Percentiles rank a stretch among this genome's conserved stretches.
phyloP scores from a whole-genome alignment of 805 yeast species.

The Ogataea degrootiae region DNA sequence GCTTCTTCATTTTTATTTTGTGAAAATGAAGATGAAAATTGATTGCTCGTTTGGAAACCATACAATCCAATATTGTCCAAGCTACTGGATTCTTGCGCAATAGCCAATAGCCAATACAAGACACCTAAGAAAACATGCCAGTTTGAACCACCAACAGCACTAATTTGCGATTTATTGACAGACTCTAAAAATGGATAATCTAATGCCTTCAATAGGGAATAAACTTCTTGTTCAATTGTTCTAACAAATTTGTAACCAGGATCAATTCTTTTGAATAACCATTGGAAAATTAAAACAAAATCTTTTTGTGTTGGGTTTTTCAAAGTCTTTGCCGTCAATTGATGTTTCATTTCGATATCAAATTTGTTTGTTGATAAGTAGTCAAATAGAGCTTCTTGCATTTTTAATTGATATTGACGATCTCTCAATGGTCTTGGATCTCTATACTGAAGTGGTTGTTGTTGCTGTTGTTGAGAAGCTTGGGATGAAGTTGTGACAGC shows the following conservation, averaged over 20 bases:
- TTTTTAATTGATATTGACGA: conserved; percentile 55
- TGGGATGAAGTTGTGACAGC: conserved; percentile 12
- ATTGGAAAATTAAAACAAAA: conserved; percentile 72
- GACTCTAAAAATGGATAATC: conserved; percentile 79
- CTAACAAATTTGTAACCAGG: conserved; percentile 70
- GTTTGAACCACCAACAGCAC: conserved; percentile 86
- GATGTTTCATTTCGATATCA: conserved; percentile 70
- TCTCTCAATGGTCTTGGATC: conserved; percentile 83
- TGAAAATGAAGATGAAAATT: conserved; percentile 6
- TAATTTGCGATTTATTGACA: conserved; percentile 76
- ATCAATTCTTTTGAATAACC: conserved; percentile 71
- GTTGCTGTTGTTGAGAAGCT: neutral
- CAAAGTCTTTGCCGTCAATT: conserved; percentile 59
- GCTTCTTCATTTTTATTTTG: conserved; percentile 16
- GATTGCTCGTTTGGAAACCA: conserved; percentile 15
- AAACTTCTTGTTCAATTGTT: conserved; percentile 72
- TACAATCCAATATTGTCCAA: conserved; percentile 32
- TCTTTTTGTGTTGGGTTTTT: conserved; percentile 84
- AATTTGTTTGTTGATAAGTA: conserved; percentile 61
- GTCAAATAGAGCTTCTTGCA: conserved; percentile 64
- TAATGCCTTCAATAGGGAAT: conserved; percentile 55
- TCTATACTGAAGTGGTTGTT: conserved; percentile 5
- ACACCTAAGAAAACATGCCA: conserved; percentile 85
- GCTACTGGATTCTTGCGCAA: conserved; percentile 39
- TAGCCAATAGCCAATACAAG: conserved; percentile 72